These are phyloP conservation scores for Recurvomyces mirabilis DNA, from an alignment of 495 filamentous ascomycete species.

Conservation along the genomic window DNA sequence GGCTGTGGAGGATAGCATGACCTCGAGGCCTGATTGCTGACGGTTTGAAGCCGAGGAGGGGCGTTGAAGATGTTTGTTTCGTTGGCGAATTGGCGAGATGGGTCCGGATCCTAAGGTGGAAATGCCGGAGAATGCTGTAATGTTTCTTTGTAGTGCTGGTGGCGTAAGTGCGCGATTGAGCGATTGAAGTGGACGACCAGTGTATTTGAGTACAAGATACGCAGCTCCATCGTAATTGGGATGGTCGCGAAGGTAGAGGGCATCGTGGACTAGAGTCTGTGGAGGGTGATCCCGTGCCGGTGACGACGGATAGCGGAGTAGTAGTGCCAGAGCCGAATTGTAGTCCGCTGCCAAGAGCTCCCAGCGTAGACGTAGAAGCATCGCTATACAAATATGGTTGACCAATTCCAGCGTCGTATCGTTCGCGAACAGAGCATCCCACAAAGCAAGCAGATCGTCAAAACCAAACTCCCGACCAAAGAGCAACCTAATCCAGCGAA, in stretches of 20 bases:
- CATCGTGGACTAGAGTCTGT: slow-evolving; percentile 74
- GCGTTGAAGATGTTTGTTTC: no score
- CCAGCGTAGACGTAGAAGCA: slow-evolving; percentile 90
- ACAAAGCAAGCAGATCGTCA: slow-evolving; percentile 68
- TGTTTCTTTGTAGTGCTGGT: slow-evolving; percentile 19
- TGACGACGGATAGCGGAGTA: slow-evolving; percentile 54
- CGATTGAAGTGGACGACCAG: slow-evolving; percentile 35
- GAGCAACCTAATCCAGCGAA: slow-evolving; percentile 91
- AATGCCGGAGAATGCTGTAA: slow-evolving; percentile 15
- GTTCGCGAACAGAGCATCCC: slow-evolving; percentile 86
- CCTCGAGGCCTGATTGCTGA: slow-evolving; percentile 45
- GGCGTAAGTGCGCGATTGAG: slow-evolving; percentile 21
- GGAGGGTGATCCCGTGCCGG: slow-evolving; percentile 55
- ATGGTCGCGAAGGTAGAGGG: slow-evolving; percentile 71
- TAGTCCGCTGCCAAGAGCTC: slow-evolving; percentile 76
- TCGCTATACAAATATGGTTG: slow-evolving; percentile 80
- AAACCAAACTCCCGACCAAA: slow-evolving; percentile 92
- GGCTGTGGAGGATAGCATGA: slow-evolving; percentile 74
- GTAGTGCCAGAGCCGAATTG: slow-evolving; percentile 63
- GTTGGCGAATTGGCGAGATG: not conserved
- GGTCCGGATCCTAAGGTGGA: no score
- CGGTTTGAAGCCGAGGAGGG: not conserved
- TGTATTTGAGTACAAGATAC: slow-evolving; percentile 73
- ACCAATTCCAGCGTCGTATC: slow-evolving; percentile 73
- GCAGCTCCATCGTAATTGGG: slow-evolving; percentile 59